A percentile compares a stretch with the other conserved stretches of the same genome.
Conservation (phyloP, 192 early-diverging fungal species). For the Backusella parvicylindrica region DNA sequence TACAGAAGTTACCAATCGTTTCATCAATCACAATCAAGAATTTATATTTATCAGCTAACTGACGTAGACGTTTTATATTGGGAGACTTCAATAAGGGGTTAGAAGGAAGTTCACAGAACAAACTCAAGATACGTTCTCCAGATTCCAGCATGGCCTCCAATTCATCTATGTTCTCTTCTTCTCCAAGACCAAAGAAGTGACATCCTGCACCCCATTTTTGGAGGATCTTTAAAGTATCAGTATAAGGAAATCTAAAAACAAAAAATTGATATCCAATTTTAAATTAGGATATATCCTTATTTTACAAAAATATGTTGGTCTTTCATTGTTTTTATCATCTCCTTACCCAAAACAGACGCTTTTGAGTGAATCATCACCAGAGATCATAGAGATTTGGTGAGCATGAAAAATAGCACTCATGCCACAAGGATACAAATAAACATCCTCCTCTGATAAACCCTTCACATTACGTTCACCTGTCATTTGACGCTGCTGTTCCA, state of each 20-base stretch:
- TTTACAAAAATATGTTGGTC: background rate
- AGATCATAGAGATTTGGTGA: slow-evolving; percentile 57
- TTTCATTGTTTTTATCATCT: background rate
- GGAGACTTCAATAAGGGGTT: slow-evolving; percentile 90
- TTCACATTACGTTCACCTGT: slow-evolving; percentile 45
- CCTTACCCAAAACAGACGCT: slow-evolving; percentile 87
- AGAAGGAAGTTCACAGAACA: slow-evolving; percentile 93
- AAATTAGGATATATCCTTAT: background rate
- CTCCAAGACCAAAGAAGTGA: slow-evolving; percentile 85
- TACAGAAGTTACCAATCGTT: slow-evolving; percentile 93
- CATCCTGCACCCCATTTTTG: slow-evolving; percentile 92
- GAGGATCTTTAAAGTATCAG: slow-evolving; percentile 95
- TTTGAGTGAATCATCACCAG: slow-evolving; percentile 53
- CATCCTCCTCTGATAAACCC: slow-evolving; percentile 69
- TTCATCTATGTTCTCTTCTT: slow-evolving; percentile 66
- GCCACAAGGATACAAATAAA: slow-evolving; percentile 85
- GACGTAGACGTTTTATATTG: slow-evolving; percentile 69
- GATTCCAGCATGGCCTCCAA: slow-evolving; percentile 63
- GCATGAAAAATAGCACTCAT: slow-evolving; percentile 94
- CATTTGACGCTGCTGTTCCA: slow-evolving; percentile 38
- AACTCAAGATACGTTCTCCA: slow-evolving; percentile 66
- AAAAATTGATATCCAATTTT: background rate
- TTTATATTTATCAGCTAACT: slow-evolving; percentile 68
- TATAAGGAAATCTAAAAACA: slow-evolving; percentile 78
- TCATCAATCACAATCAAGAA: slow-evolving; percentile 91